Base-by-base conservation (phyloP, 495 filamentous ascomycete species). In the Hypoxylon fragiforme region DNA sequence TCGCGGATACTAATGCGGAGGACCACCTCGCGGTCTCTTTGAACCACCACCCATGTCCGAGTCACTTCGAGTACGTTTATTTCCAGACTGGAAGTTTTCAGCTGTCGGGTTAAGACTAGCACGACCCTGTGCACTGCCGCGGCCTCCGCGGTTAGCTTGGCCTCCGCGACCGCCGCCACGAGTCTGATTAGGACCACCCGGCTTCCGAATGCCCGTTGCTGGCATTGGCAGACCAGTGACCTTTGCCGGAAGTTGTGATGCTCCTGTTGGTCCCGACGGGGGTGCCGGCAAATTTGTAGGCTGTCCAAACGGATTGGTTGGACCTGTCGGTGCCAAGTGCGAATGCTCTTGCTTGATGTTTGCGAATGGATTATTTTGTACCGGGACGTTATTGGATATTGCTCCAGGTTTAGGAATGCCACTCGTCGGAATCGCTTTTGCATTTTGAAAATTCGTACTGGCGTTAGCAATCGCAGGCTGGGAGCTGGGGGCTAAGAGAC, bases 11-110 rank as follows among this genome's bases (percentile, higher is more conserved):
- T 55, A 57, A 11, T 53, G 42, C 24, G 44, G 56, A 31, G 58
- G 51, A 35, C 66, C 69, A 32, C 67, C 70, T 67, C 70, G 54
- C 12, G 62, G 46, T 19, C 70, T 55, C 56, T 71, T 71, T 3
- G 63, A 32, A 7, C 67, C 67, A 9, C 57, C 58, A 1, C 73
- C 77, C 18, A 77, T 78, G 15, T 77, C 70, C 7, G 79, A 81
- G 26, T 88, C 86, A 15, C 86, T 84, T 15, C 86, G 73, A 14
- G 80, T 72, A 22, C 85, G 73, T 68, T 89, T 89, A 44, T 81
- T 80, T n/a, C 85, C 84, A 3, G 84, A 83, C 30, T 82, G 80
- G 60, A 86, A 87, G 50, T 84, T 78, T 40, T 77, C 79, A 6
- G 78, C 83, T 1, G 51, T 44, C 11, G 73, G 68, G 37, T 59